A percentile compares a stretch with the other conserved stretches of the same genome.
Conservation (phyloP, 2,329 filamentous ascomycete species). For the Epichloe sibirici region DNA sequence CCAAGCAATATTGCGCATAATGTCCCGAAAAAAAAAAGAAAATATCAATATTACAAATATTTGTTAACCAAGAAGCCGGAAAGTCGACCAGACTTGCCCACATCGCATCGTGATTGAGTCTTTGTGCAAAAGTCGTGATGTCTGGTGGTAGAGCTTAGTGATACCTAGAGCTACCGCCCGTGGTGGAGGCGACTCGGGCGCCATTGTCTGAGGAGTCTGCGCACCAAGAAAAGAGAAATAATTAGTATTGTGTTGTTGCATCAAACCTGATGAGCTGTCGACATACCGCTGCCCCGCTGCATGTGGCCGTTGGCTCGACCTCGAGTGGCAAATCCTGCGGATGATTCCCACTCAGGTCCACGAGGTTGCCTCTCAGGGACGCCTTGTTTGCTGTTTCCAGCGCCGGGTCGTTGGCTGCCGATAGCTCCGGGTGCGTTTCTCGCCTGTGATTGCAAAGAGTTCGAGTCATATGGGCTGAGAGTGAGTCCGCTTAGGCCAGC, state of each 20-base stretch:
- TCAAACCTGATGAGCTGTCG: background rate
- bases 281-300: slow-evolving; percentile 48
- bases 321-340: slow-evolving; percentile 39
- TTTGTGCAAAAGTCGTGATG: background rate
- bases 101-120: background rate
- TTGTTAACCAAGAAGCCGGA: background rate
- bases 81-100: slow-evolving; percentile 1
- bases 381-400: slow-evolving; percentile 30
- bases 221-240: background rate
- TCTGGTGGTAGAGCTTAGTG: slow-evolving; percentile 16
- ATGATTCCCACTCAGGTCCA: slow-evolving; percentile 49
- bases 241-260: background rate
- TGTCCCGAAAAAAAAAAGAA: background rate
- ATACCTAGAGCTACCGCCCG: slow-evolving; percentile 24
- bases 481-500: slow-evolving; percentile 38
- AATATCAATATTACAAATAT: slow-evolving; percentile 5
- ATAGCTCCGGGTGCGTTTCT: slow-evolving; percentile 48
- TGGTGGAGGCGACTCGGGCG: slow-evolving; percentile 24
- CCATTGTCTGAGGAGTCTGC: slow-evolving; percentile 32
- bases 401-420: slow-evolving; percentile 49
- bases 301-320: slow-evolving; percentile 47
- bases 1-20: background rate
- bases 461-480: slow-evolving; percentile 38
- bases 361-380: slow-evolving; percentile 52
- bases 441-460: slow-evolving; percentile 21